These are phyloP conservation scores for Fusarium compactum DNA, from an alignment of 2,329 filamentous ascomycete genomes.

Conservation along the genomic window DNA sequence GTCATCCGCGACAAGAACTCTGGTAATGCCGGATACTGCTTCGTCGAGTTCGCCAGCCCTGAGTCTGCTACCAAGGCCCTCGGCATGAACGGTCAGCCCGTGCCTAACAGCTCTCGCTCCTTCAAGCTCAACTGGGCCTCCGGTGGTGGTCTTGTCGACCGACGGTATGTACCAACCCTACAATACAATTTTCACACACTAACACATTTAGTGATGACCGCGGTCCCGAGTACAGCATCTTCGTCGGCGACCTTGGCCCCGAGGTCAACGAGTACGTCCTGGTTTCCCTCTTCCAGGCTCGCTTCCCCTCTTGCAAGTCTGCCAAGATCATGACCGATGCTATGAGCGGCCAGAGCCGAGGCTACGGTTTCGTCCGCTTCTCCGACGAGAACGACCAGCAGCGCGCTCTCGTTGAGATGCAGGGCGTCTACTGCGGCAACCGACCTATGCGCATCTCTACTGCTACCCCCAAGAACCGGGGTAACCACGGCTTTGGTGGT, in stretches of 20 bases:
- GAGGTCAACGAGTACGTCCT: slow-evolving; percentile 99
- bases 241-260: slow-evolving; percentile 96
- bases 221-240: slow-evolving; percentile 96
- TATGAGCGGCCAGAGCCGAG: slow-evolving; percentile 95
- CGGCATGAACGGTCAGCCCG: slow-evolving; percentile 86
- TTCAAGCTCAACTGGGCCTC: slow-evolving; percentile 99
- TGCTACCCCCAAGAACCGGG: slow-evolving; percentile 92
- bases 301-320: slow-evolving; percentile 97
- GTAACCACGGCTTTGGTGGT: slow-evolving; percentile 56
- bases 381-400: slow-evolving; percentile 96
- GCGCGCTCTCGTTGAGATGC: slow-evolving; percentile 96
- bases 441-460: slow-evolving; percentile 98
- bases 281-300: slow-evolving; percentile 95
- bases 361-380: slow-evolving; percentile 98
- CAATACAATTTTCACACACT: not conserved
- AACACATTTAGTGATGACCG: slow-evolving; percentile 81
- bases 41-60: slow-evolving; percentile 88
- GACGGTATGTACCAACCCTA: slow-evolving; percentile 70
- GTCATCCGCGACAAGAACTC: slow-evolving; percentile 99
- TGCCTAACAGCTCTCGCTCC: slow-evolving; percentile 92
- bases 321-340: slow-evolving; percentile 99
- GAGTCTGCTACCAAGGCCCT: slow-evolving; percentile 93
- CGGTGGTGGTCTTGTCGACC: slow-evolving; percentile 93
- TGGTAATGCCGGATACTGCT: slow-evolving; percentile 98
- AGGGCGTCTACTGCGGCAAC: slow-evolving; percentile 99